A percentile compares a stretch with the other conserved stretches of the same genome.
phyloP scores from a whole-genome alignment of 2,329 filamentous ascomycete species.

The Fusarium sp. region DNA sequence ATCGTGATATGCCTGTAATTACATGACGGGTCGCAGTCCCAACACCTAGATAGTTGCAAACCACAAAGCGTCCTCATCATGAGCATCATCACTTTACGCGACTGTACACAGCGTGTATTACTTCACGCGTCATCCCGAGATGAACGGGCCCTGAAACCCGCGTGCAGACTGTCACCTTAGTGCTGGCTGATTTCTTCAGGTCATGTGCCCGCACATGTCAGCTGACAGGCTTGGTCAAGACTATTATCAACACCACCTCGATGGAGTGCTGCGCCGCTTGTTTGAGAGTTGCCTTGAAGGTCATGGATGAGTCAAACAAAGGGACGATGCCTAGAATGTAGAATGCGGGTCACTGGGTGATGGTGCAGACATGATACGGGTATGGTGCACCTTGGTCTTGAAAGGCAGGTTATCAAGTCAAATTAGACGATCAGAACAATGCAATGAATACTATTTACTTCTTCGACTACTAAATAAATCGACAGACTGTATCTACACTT shows the following conservation, averaged over 20 bases:
- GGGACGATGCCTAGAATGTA: neutral
- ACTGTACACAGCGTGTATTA: neutral
- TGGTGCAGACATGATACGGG: neutral
- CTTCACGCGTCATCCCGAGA: neutral
- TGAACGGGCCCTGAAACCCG: neutral
- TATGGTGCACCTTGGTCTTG: neutral
- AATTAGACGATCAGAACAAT: neutral
- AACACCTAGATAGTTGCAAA: neutral
- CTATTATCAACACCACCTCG: neutral
- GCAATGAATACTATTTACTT: neutral
- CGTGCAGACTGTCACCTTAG: neutral
- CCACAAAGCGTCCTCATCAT: neutral
- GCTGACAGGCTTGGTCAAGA: neutral
- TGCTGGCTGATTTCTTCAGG: neutral
- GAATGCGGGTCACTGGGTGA: neutral
- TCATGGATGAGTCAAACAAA: neutral
- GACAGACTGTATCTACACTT: constrained; percentile 30
- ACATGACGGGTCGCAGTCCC: neutral
- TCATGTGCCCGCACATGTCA: neutral
- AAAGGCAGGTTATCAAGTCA: neutral
- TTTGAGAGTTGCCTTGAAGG: neutral
- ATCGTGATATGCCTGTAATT: constrained; percentile 1
- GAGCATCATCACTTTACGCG: neutral
- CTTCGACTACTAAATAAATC: constrained; percentile 27
- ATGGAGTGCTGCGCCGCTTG: neutral